Base-by-base conservation (phyloP, 1,284 basidiomycete genomes). In the Gomphus bonarii region DNA sequence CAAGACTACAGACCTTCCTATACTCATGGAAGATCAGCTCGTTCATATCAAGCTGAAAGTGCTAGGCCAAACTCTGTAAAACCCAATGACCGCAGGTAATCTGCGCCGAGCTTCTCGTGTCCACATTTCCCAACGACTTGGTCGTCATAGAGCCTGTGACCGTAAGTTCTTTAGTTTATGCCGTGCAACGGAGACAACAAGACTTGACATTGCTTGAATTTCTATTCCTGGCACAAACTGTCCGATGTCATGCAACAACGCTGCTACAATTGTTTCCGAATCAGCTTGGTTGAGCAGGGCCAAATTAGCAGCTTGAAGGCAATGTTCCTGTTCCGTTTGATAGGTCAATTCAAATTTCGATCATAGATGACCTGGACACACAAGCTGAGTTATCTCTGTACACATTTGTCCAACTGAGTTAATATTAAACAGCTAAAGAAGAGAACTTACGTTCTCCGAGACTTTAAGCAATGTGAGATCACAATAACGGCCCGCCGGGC, bases 211-310 rank as follows among this genome's bases (percentile, higher is more conserved):
- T 8, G 60, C 62, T 51, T 63, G 50, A n/a, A 63, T 57, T 38
- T 57, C 49, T 2, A 55, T 44, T 50, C 58, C 58, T 12, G 67
- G 66, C 11, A 69, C 44, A 56, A 68, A 68, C 52, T 67, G 67
- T 9, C 67, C 67, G 30, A 69, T 60, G 51, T 69, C 67, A 58
- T 69, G 67, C 12, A 69, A 58, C 16, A 68, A 61, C 3, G 67
- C 67, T n/a, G 67, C 67, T 42, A 65, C 55, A n/a, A 67, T 50
- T 1, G 67, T 68, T 22, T 56, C 59, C 10, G 63, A 62, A 54
- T 69, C 65, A 20, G 66, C 63, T 30, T 64, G 66, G 33, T 59
- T 25, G 16, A 60, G 50, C 43, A 58, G 49, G 2, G 65, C 66
- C 11, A 62, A 53, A 35, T 63, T 46, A 16, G 65, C 67, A 9